phyloP scores from a whole-genome alignment of 2,329 filamentous ascomycete genomes.

The Aspergillus intermedius region DNA sequence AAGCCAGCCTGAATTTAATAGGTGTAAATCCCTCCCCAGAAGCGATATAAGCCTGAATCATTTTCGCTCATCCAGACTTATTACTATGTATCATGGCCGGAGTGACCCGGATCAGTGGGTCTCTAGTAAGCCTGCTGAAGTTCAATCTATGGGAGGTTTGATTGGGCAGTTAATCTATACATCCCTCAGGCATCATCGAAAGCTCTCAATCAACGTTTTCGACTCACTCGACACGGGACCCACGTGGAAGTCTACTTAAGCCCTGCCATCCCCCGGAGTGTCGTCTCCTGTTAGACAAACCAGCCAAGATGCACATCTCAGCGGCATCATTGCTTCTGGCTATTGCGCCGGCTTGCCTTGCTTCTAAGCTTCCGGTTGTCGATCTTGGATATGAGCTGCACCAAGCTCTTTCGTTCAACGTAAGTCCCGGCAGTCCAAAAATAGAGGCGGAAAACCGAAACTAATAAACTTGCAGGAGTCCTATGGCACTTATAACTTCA shows the following conservation, averaged over 20 bases:
- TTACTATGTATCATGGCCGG: too few species aligned
- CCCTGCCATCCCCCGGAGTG: not conserved
- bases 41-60: too few species aligned
- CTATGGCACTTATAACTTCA: slow-evolving; percentile 48
- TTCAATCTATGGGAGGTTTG: too few species aligned
- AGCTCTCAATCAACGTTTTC: too few species aligned
- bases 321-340: slow-evolving; percentile 4
- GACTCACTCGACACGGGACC: too few species aligned
- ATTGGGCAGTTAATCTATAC: too few species aligned
- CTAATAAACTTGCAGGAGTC: slow-evolving; percentile 20
- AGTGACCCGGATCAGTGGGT: too few species aligned
- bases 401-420: slow-evolving; percentile 29
- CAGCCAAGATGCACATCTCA: not conserved
- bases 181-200: too few species aligned
- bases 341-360: slow-evolving; percentile 13
- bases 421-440: slow-evolving; percentile 1
- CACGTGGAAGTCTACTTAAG: not conserved
- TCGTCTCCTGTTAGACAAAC: not conserved
- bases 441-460: slow-evolving; percentile 6
- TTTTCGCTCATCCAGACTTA: too few species aligned
- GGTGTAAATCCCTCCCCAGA: too few species aligned
- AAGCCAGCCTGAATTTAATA: too few species aligned
- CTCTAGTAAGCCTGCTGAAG: too few species aligned
- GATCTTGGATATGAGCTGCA: slow-evolving; percentile 53
- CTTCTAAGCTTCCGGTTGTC: slow-evolving; percentile 31